phyloP scores from a whole-genome alignment of 768 basidiomycete species.

The Naganishia onofrii region DNA sequence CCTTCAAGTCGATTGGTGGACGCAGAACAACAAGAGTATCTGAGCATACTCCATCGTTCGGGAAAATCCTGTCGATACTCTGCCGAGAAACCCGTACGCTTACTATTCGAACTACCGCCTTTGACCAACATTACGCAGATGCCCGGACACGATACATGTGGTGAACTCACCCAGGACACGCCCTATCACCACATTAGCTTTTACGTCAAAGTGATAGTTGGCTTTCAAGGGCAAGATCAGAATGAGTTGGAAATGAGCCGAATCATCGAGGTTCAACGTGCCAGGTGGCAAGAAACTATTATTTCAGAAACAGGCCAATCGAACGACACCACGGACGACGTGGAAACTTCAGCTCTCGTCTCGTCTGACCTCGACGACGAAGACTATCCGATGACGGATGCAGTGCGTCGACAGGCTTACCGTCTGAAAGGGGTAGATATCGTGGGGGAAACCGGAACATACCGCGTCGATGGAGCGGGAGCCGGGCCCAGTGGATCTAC shows the following conservation, averaged over 20 bases:
- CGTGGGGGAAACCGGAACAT: slow-evolving; percentile 44
- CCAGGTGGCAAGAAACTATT: background rate
- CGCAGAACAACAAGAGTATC: slow-evolving; percentile 46
- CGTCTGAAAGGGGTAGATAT: slow-evolving; percentile 46
- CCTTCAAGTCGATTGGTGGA: slow-evolving; percentile 24
- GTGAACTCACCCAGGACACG: slow-evolving; percentile 74
- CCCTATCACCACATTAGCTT: slow-evolving; percentile 81
- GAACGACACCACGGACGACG: background rate
- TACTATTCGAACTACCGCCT: slow-evolving; percentile 74
- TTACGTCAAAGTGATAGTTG: slow-evolving; percentile 67
- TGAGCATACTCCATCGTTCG: slow-evolving; percentile 68
- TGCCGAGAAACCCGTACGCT: slow-evolving; percentile 64
- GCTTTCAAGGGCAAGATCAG: background rate
- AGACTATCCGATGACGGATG: slow-evolving; percentile 35
- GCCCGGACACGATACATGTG: slow-evolving; percentile 59
- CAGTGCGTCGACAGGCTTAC: slow-evolving; percentile 42
- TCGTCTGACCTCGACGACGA: slow-evolving; percentile 3
- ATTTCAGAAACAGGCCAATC: background rate
- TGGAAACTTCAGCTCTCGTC: background rate
- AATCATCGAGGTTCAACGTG: background rate
- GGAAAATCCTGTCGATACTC: slow-evolving; percentile 93
- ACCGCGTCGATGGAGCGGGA: slow-evolving; percentile 20
- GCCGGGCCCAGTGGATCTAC: slow-evolving; percentile 4
- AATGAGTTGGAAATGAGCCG: background rate
- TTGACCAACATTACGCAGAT: slow-evolving; percentile 49